phyloP scores from a whole-genome alignment of 345 rosid genomes.

The Viola odorata region DNA sequence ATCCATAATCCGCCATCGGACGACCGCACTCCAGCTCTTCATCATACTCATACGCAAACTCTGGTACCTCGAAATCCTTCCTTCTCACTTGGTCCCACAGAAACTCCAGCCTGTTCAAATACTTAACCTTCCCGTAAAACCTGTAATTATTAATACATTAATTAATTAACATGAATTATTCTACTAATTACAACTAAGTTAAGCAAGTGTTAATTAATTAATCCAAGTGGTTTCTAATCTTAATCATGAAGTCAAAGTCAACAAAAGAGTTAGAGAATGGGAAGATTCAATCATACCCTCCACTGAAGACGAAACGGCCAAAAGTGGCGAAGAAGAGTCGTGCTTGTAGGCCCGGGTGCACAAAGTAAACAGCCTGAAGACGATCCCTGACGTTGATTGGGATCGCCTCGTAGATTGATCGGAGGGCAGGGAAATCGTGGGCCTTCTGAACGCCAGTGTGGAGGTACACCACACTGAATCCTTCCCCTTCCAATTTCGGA shows the following conservation, averaged over 20 bases:
- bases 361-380: slow-evolving; percentile 43
- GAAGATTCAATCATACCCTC: slow-evolving; percentile 35
- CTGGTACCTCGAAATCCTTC: slow-evolving; percentile 58
- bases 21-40: slow-evolving; percentile 38
- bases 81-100: slow-evolving; percentile 60
- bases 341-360: slow-evolving; percentile 51
- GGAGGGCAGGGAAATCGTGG: slow-evolving; percentile 49
- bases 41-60: slow-evolving; percentile 52
- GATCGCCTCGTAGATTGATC: slow-evolving; percentile 42
- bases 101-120: slow-evolving; percentile 49
- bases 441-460: slow-evolving; percentile 42
- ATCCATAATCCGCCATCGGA: slow-evolving; percentile 45
- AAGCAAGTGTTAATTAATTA: neutral
- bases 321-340: slow-evolving; percentile 62
- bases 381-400: slow-evolving; percentile 33
- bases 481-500: slow-evolving; percentile 28
- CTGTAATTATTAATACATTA: slow-evolving; percentile 17
- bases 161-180: neutral
- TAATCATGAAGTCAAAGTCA: too few species aligned
- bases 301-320: slow-evolving; percentile 49
- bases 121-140: slow-evolving; percentile 48
- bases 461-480: slow-evolving; percentile 51
- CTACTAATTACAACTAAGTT: too few species aligned
- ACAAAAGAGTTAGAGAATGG: too few species aligned
- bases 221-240: neutral